phyloP scores from a whole-genome alignment of 371 early-diverging fungal species.

The Mortierella sp. region DNA sequence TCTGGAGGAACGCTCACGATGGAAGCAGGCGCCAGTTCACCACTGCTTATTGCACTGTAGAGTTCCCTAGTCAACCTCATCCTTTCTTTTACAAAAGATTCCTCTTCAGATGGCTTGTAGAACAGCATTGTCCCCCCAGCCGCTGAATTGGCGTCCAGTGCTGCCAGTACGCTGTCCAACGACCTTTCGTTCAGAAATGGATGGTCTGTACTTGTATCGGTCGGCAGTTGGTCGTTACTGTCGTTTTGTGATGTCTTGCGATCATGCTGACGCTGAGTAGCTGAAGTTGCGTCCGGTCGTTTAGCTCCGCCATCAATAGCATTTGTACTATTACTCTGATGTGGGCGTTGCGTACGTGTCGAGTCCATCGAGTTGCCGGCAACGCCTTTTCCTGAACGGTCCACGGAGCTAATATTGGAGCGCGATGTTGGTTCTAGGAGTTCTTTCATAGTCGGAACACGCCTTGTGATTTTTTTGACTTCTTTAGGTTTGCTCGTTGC shows the following conservation, averaged over 20 bases:
- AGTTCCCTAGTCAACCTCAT: constrained; percentile 83
- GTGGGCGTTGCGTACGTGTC: constrained; percentile 17
- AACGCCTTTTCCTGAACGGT: constrained; percentile 13
- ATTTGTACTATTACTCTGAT: neutral
- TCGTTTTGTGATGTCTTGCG: constrained; percentile 16
- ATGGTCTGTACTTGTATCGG: constrained; percentile 48
- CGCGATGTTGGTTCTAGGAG: constrained; percentile 27
- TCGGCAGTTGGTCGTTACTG: neutral
- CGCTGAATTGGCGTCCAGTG: constrained; percentile 71
- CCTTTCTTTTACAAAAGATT: constrained; percentile 84
- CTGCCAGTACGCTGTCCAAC: constrained; percentile 71
- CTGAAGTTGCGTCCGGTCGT: constrained; percentile 9
- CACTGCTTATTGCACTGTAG: constrained; percentile 76
- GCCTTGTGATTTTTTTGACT: constrained; percentile 33
- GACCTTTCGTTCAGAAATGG: constrained; percentile 65
- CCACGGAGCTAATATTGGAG: constrained; percentile 10
- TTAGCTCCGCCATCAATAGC: constrained; percentile 13
- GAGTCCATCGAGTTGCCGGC: constrained; percentile 12
- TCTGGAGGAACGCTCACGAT: constrained; percentile 79
- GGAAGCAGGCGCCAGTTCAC: constrained; percentile 75
- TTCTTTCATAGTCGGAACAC: constrained; percentile 54
- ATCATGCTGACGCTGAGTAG: constrained; percentile 29
- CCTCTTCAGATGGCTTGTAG: constrained; percentile 82
- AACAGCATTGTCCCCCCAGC: constrained; percentile 77
- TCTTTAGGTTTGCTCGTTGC: constrained; percentile 37